Conservation (phyloP, 768 basidiomycete genomes). For the Tephrocybe sp. region DNA sequence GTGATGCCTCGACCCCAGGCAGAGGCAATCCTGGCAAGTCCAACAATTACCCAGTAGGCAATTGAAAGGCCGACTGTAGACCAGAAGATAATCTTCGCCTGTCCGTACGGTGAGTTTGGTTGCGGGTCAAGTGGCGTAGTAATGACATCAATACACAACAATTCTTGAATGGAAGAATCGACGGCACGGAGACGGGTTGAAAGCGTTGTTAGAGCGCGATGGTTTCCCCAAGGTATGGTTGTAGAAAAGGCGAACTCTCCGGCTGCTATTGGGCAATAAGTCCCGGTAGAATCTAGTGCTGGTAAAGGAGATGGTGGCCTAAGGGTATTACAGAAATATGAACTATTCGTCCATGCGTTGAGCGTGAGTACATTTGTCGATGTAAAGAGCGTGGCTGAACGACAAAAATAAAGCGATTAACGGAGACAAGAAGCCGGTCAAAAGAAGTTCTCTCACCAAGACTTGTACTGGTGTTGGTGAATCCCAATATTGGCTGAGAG, state of each 20-base stretch:
- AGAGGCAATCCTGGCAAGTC: constrained; percentile 76
- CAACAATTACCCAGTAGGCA: constrained; percentile 81
- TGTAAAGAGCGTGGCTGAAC: constrained; percentile 82
- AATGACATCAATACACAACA: constrained; percentile 77
- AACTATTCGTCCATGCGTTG: constrained; percentile 64
- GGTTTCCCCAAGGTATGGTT: constrained; percentile 61
- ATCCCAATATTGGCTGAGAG: constrained; percentile 58
- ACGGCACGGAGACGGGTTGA: constrained; percentile 84
- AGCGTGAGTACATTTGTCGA: constrained; percentile 81
- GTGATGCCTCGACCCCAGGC: constrained; percentile 79
- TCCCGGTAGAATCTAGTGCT: constrained; percentile 33
- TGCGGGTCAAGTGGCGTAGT: constrained; percentile 75
- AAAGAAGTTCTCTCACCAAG: constrained; percentile 49
- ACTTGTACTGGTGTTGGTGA: constrained; percentile 58
- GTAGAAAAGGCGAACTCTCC: constrained; percentile 85
- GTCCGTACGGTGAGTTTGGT: constrained; percentile 62
- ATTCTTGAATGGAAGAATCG: constrained; percentile 79
- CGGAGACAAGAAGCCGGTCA: constrained; percentile 10
- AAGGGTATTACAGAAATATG: constrained; percentile 77
- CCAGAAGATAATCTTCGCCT: constrained; percentile 71
- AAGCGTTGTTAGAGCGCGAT: constrained; percentile 80
- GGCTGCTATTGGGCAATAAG: constrained; percentile 75
- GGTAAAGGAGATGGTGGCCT: constrained; percentile 77
- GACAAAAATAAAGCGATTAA: constrained; percentile 13
- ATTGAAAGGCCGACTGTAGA: constrained; percentile 69